Conservation (phyloP, 768 basidiomycete genomes). For the Ramaria sp. region DNA sequence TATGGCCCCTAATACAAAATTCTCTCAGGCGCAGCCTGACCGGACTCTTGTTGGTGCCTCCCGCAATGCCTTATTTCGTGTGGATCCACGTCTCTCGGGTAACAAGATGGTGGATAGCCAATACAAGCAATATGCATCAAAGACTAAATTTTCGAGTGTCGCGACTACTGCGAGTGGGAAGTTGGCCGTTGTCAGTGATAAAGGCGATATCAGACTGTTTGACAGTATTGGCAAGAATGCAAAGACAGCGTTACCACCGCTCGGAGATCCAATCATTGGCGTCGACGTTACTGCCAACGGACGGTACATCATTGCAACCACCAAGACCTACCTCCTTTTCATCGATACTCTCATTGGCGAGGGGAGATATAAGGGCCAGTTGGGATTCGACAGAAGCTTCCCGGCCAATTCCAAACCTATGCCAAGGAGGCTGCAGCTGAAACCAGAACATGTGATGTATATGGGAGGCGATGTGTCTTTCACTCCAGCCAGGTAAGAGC, state of each 20-base stretch:
- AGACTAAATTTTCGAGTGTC: slow-evolving; percentile 91
- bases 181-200: slow-evolving; percentile 89
- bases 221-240: slow-evolving; percentile 97
- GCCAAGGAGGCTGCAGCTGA: slow-evolving; percentile 78
- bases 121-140: slow-evolving; percentile 91
- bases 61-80: slow-evolving; percentile 92
- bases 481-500: slow-evolving; percentile 75
- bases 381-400: slow-evolving; percentile 93
- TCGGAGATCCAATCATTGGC: slow-evolving; percentile 92
- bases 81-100: slow-evolving; percentile 91
- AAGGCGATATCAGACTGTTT: slow-evolving; percentile 92
- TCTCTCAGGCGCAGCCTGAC: slow-evolving; percentile 84
- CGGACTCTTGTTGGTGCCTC: slow-evolving; percentile 92
- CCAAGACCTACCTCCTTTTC: slow-evolving; percentile 84
- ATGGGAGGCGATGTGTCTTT: slow-evolving; percentile 85
- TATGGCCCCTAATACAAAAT: slow-evolving; percentile 89
- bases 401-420: slow-evolving; percentile 90
- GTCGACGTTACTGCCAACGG: slow-evolving; percentile 92
- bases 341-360: slow-evolving; percentile 94
- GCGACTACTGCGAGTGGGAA: slow-evolving; percentile 79
- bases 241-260: slow-evolving; percentile 91
- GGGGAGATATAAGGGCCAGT: slow-evolving; percentile 67
- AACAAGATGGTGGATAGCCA: slow-evolving; percentile 89
- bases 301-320: slow-evolving; percentile 92
- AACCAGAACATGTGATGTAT: slow-evolving; percentile 86